Conservation (phyloP, 345 rosid genomes). For the Leavenworthia alabamica region DNA sequence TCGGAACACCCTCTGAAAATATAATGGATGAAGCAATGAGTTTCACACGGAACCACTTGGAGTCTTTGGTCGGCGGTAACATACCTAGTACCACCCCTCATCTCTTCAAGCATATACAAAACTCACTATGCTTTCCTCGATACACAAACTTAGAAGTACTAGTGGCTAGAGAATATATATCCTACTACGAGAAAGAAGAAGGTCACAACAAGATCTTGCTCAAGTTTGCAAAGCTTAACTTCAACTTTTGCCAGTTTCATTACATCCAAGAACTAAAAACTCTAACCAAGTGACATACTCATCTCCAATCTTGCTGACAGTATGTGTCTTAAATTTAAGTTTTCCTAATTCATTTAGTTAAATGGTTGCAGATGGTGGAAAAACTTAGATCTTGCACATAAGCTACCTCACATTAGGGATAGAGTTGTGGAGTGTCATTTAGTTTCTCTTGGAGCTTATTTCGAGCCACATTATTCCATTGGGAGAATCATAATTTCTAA, state of each 20-base stretch:
- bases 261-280: neutral
- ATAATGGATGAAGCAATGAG: neutral
- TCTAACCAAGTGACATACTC: neutral
- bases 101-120: neutral
- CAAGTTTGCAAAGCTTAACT: neutral
- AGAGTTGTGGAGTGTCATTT: conserved; percentile 5
- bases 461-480: conserved; percentile 8
- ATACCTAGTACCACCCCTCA: neutral
- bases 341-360: too few species aligned
- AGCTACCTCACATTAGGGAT: neutral
- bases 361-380: conserved; percentile 13
- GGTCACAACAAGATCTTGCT: neutral
- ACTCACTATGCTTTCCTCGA: neutral
- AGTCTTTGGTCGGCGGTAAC: neutral
- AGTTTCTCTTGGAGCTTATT: neutral
- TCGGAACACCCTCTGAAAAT: neutral
- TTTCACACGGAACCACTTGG: neutral
- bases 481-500: neutral
- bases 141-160: neutral
- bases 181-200: neutral
- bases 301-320: too few species aligned
- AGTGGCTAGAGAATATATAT: neutral
- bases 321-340: too few species aligned
- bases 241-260: neutral
- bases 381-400: neutral